Percentiles rank a stretch among this genome's conserved stretches.
Conservation (phyloP, 192 early-diverging fungal species). For the Martensiomyces pterosporus region DNA sequence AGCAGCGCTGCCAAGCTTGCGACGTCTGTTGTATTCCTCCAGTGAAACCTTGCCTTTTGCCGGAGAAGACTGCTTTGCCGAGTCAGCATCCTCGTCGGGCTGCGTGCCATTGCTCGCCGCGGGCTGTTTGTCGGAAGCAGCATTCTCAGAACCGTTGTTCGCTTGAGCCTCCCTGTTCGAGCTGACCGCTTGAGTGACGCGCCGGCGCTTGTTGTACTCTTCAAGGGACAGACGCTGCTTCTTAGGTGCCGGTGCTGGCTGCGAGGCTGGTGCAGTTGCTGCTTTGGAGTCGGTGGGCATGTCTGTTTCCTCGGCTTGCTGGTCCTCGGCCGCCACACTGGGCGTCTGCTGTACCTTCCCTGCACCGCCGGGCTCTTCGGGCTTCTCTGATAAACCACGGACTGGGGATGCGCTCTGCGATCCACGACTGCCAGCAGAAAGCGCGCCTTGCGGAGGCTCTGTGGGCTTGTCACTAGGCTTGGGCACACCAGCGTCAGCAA, state of each 20-base stretch:
- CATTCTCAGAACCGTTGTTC: conserved; percentile 6
- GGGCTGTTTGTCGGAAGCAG: not conserved
- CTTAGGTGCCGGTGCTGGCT: conserved; percentile 17
- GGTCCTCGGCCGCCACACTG: too few species aligned
- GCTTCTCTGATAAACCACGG: too few species aligned
- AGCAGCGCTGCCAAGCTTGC: conserved; percentile 9
- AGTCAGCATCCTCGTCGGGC: not conserved
- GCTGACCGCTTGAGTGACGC: conserved; percentile 8
- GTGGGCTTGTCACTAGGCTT: too few species aligned
- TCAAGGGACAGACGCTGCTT: conserved; percentile 47
- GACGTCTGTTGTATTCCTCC: conserved; percentile 12
- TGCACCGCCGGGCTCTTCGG: too few species aligned
- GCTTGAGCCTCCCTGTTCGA: conserved; percentile 4
- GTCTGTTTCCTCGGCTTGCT: too few species aligned
- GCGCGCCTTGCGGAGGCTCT: too few species aligned
- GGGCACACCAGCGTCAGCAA: too few species aligned
- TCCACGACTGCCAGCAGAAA: too few species aligned
- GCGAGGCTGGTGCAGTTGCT: too few species aligned
- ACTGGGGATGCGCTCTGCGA: too few species aligned
- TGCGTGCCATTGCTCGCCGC: not conserved
- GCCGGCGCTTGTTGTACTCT: conserved; percentile 48
- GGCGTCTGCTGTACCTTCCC: too few species aligned
- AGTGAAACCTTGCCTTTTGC: conserved; percentile 8
- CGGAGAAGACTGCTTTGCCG: not conserved
- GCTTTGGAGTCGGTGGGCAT: too few species aligned